Conservation (phyloP, 176 grass and related monocot species). For the Phoenix dactylifera region DNA sequence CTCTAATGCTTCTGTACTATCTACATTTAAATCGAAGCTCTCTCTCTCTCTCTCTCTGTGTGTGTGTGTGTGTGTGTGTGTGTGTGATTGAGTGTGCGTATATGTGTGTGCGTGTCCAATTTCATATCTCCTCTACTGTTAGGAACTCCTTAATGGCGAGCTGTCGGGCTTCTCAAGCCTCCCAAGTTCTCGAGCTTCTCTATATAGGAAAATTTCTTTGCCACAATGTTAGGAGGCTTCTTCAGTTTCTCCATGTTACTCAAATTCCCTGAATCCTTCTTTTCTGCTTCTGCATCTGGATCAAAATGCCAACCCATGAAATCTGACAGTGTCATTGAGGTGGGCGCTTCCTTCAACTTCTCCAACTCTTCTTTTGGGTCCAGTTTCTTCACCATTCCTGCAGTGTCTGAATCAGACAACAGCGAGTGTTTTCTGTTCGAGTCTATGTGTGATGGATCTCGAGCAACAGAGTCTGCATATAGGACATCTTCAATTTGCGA, state of each 20-base stretch:
- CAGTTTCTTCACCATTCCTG: neutral
- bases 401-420: neutral
- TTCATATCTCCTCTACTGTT: too few species aligned
- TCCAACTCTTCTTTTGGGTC: constrained; percentile 7
- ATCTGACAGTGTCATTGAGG: constrained; percentile 57
- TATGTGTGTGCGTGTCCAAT: too few species aligned
- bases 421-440: neutral
- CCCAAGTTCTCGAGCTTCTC: constrained; percentile 57
- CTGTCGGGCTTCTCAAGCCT: constrained; percentile 43
- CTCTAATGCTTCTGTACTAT: too few species aligned
- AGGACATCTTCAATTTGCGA: constrained; percentile 82
- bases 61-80: too few species aligned
- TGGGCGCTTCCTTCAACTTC: constrained; percentile 22
- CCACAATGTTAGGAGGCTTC: constrained; percentile 57
- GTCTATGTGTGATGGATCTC: constrained; percentile 32
- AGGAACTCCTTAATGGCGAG: constrained; percentile 36
- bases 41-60: too few species aligned
- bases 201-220: constrained; percentile 53
- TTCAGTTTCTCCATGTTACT: constrained; percentile 50
- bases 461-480: constrained; percentile 39
- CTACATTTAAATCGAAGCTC: too few species aligned
- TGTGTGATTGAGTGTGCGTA: too few species aligned
- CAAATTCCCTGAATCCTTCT: constrained; percentile 18
- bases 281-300: constrained; percentile 21
- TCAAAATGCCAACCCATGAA: constrained; percentile 64